A percentile compares a stretch with the other conserved stretches of the same genome.
Conservation (phyloP, 495 filamentous ascomycete species). For the Articulospora tetracladia region DNA sequence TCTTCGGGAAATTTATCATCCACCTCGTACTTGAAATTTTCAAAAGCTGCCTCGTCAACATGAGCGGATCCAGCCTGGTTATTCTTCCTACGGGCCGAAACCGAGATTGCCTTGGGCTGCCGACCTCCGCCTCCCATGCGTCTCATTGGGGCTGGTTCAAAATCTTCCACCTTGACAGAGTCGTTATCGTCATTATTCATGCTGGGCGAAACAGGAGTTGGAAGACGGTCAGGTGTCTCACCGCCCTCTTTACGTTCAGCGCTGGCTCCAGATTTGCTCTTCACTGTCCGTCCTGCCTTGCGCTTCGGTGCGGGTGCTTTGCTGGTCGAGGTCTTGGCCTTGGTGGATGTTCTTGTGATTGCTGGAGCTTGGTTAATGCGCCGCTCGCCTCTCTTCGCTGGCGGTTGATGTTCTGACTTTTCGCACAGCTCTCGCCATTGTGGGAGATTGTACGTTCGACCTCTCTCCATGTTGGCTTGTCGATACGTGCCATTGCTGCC, state of each 20-base stretch:
- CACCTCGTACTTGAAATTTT: slow-evolving; percentile 83
- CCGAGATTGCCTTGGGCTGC: slow-evolving; percentile 47
- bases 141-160: slow-evolving; percentile 13
- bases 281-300: slow-evolving; percentile 33
- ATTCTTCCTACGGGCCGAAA: slow-evolving; percentile 69
- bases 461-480: slow-evolving; percentile 92
- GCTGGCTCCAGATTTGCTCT: slow-evolving; percentile 28
- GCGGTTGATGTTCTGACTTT: slow-evolving; percentile 91
- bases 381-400: slow-evolving; percentile 87
- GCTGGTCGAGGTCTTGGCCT: slow-evolving; percentile 23
- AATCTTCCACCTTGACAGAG: slow-evolving; percentile 41
- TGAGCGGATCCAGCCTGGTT: slow-evolving; percentile 71
- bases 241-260: slow-evolving; percentile 28
- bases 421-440: slow-evolving; percentile 92
- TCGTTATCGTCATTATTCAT: slow-evolving; percentile 36
- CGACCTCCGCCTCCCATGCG: slow-evolving; percentile 14
- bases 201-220: slow-evolving; percentile 46
- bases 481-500: slow-evolving; percentile 91
- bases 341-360: slow-evolving; percentile 25
- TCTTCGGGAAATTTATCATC: slow-evolving; percentile 87
- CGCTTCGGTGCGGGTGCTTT: slow-evolving; percentile 24
- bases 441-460: slow-evolving; percentile 91
- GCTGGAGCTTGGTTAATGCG: slow-evolving; percentile 63
- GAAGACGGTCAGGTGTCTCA: slow-evolving; percentile 35
- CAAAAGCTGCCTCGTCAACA: slow-evolving; percentile 82